Base-by-base conservation (phyloP, 2,329 filamentous ascomycete genomes). In the Pyricularia pennisetigena region DNA sequence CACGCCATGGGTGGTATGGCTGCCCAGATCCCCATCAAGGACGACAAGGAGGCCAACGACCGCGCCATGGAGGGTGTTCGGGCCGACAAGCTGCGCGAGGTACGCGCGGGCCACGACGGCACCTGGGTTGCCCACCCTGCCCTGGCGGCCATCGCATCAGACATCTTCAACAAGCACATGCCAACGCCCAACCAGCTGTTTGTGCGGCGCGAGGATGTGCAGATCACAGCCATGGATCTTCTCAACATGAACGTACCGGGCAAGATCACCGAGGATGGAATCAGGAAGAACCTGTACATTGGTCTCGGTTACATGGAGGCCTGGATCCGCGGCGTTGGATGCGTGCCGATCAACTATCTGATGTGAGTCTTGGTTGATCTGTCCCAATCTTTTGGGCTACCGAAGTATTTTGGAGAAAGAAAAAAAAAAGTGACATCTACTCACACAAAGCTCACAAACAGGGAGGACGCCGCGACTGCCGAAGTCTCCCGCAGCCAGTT, bases 1-100 rank as follows among this genome's bases (percentile, higher is more conserved):
- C 95, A 98, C 80, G 95, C 95, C 72, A 98, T 98, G 95, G 89
- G 95, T 73, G 95, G 95, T 72, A 98, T 99, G 95, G 94, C 94
- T 3, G 95, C 95, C 57, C 95, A 98, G 81, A 99, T 99, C 76
- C 95, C 95, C 71, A 97, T 98, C 85, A 98, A 98, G 85, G 91
- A 95, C 78, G 91, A 98, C 80, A 87, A 89, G 73, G 88, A 86
- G 65, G 94, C 94, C 77, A 97, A 98, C 81, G 93, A 97, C 75
- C 90, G 89, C 78, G 94, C 94, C 72, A 97, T 98, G 94, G 92
- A 93, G 72, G 90, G 88, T 70, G 93, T 99, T 63, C 90, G 93
- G 71, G 91, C 92, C 69, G 95, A 99, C 81, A 99, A 99, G 86
- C 87, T 99, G 70, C 93, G 95, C 69, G 95, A 99, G 80, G 95